Evolutionary conservation across 2,329 filamentous ascomycete genomes (phyloP).

Genomic region (Karstenula rhodostoma): DNA sequence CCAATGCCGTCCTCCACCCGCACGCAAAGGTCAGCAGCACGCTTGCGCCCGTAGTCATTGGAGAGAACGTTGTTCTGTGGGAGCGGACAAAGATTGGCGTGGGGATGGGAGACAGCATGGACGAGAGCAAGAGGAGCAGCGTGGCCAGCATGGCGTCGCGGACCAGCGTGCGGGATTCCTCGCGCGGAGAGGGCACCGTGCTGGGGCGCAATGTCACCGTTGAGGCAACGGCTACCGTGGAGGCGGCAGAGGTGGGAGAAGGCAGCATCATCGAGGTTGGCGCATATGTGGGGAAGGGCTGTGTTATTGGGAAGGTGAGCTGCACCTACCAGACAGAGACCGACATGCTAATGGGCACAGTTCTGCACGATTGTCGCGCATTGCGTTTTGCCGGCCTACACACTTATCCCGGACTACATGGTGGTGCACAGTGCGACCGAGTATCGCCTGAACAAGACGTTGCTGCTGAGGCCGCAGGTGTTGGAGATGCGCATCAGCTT

Average conservation of each 20-base stretch:
- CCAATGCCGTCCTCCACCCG: slow-evolving; percentile 85
- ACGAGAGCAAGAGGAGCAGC: slow-evolving; percentile 24
- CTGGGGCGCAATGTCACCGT: slow-evolving; percentile 55
- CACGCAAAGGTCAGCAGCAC: slow-evolving; percentile 65
- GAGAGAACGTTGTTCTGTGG: slow-evolving; percentile 73
- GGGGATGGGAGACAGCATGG: slow-evolving; percentile 34
- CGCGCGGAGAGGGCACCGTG: slow-evolving; percentile 42
- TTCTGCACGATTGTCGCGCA: slow-evolving; percentile 55
- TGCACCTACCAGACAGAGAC: neutral
- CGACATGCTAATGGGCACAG: slow-evolving; percentile 30
- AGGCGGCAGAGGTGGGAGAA: slow-evolving; percentile 49
- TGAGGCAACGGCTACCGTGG: slow-evolving; percentile 53
- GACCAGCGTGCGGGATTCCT: slow-evolving; percentile 24
- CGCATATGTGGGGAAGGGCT: slow-evolving; percentile 43
- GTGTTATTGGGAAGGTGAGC: slow-evolving; percentile 53
- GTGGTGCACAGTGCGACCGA: slow-evolving; percentile 53
- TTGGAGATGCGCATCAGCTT: slow-evolving; percentile 37
- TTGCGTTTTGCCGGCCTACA: slow-evolving; percentile 45
- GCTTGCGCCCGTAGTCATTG: slow-evolving; percentile 53
- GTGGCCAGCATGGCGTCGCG: slow-evolving; percentile 16
- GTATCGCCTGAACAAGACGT: slow-evolving; percentile 51
- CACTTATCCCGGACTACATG: slow-evolving; percentile 55
- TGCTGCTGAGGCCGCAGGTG: slow-evolving; percentile 41
- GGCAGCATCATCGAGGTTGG: slow-evolving; percentile 45
- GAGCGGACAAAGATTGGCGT: slow-evolving; percentile 64